Evolutionary conservation across 345 rosid genomes (phyloP).

Genomic region (Sonneratia alba): DNA sequence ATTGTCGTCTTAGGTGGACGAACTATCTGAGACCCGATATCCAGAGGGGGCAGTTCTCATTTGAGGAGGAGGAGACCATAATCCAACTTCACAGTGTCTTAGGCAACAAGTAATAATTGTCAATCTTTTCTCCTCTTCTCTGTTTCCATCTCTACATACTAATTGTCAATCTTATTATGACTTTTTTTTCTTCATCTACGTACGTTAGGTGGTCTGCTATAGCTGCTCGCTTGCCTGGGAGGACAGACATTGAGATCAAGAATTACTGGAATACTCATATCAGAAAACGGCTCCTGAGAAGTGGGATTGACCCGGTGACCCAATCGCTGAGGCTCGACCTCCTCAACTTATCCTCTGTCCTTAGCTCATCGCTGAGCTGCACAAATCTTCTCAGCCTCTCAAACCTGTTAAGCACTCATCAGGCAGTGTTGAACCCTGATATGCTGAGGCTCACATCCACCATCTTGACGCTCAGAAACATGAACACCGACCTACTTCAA

Average conservation of each 20-base stretch:
- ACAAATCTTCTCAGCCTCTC: conserved; percentile 37
- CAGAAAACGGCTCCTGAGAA: conserved; percentile 68
- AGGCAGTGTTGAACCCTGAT: conserved; percentile 38
- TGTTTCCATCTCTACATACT: not conserved
- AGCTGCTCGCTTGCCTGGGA: conserved; percentile 92
- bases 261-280: conserved; percentile 94
- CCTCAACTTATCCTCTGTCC: conserved; percentile 60
- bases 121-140: not conserved
- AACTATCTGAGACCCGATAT: conserved; percentile 90
- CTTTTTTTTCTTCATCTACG: not conserved
- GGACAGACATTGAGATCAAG: conserved; percentile 93
- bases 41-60: conserved; percentile 82
- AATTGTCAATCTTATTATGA: not conserved
- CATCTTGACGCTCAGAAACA: conserved; percentile 36
- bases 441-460: conserved; percentile 35
- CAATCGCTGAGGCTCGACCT: conserved; percentile 77
- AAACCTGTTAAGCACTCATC: conserved; percentile 32
- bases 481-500: conserved; percentile 27
- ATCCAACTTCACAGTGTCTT: conserved; percentile 72
- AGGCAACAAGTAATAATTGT: conserved; percentile 60
- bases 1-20: conserved; percentile 96
- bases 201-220: conserved; percentile 85
- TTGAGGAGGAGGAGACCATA: conserved; percentile 96
- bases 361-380: conserved; percentile 35
- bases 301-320: conserved; percentile 91